phyloP scores from a whole-genome alignment of 352 stramenopile genomes.

The Pythium scleroteichum region DNA sequence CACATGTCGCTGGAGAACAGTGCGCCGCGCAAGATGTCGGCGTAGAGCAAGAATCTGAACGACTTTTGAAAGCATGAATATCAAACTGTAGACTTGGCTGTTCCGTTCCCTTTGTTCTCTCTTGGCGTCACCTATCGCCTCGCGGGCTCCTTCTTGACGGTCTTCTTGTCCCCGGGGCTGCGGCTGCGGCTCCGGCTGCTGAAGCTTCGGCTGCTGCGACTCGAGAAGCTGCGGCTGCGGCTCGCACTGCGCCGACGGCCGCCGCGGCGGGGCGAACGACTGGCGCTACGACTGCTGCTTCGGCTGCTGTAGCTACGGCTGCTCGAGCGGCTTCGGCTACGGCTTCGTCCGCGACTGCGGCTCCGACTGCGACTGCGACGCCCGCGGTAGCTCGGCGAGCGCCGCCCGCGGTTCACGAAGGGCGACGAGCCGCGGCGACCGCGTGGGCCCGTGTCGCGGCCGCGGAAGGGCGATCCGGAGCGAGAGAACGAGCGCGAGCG shows the following conservation, averaged over 20 bases:
- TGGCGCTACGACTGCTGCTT: constrained; percentile 24
- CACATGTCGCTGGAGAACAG: constrained; percentile 6
- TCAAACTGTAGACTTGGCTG: constrained; percentile 17
- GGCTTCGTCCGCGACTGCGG: constrained; percentile 18
- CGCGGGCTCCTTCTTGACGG: constrained; percentile 16
- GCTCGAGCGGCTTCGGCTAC: constrained; percentile 11
- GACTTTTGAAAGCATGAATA: not conserved
- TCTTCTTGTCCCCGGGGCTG: constrained; percentile 25
- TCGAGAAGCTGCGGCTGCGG: constrained; percentile 6
- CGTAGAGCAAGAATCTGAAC: constrained; percentile 4
- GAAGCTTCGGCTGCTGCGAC: constrained; percentile 26
- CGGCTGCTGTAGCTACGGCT: constrained; percentile 29
- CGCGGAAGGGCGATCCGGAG: constrained; percentile 21
- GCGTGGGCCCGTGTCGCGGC: not conserved
- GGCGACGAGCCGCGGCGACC: constrained; percentile 16
- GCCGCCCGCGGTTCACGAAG: constrained; percentile 15
- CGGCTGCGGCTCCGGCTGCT: constrained; percentile 31
- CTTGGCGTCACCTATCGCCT: constrained; percentile 21
- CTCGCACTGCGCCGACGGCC: constrained; percentile 30
- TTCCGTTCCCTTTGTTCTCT: not conserved
- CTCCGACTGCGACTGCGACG: constrained; percentile 36
- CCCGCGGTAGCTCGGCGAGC: constrained; percentile 14
- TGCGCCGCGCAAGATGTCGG: constrained; percentile 18
- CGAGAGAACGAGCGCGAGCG: constrained; percentile 27
- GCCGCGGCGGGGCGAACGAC: constrained; percentile 22